Conservation (phyloP, 2,329 filamentous ascomycete genomes). For the Pseudocercospora fijiensis region DNA sequence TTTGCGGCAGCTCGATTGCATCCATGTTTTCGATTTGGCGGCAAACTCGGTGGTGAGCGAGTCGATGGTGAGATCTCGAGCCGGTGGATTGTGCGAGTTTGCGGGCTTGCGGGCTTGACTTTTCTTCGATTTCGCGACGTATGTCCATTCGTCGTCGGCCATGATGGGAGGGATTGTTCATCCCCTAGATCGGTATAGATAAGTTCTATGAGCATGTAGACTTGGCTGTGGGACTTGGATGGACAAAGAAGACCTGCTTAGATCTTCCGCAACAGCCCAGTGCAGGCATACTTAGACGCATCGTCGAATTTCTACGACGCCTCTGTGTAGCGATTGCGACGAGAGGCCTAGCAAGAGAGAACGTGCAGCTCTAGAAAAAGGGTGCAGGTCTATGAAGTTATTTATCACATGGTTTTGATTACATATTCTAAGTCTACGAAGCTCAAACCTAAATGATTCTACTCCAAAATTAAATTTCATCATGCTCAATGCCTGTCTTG, state of each 20-base stretch:
- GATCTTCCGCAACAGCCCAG: background rate
- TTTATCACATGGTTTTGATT: background rate
- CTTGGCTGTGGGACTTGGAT: background rate
- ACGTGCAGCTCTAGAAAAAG: too few relatives aligned
- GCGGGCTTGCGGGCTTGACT: background rate
- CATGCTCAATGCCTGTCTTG: background rate
- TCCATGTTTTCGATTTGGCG: conserved; percentile 27
- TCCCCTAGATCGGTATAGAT: background rate
- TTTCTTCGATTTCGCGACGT: conserved; percentile 13
- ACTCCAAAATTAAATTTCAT: background rate
- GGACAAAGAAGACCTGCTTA: background rate
- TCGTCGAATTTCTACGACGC: background rate
- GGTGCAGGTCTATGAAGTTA: too few relatives aligned
- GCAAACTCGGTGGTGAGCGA: conserved; percentile 26
- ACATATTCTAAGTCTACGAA: background rate
- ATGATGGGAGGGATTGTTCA: background rate
- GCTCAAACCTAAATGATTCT: background rate
- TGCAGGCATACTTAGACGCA: background rate
- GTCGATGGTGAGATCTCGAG: conserved; percentile 23
- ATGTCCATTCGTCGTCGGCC: conserved; percentile 18
- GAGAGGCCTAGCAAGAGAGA: too few relatives aligned
- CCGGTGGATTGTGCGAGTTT: conserved; percentile 8
- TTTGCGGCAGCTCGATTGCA: conserved; percentile 25
- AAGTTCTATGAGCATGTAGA: background rate
- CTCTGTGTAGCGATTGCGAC: background rate